phyloP scores from a whole-genome alignment of 768 basidiomycete species.

The Lyophyllum decastes region DNA sequence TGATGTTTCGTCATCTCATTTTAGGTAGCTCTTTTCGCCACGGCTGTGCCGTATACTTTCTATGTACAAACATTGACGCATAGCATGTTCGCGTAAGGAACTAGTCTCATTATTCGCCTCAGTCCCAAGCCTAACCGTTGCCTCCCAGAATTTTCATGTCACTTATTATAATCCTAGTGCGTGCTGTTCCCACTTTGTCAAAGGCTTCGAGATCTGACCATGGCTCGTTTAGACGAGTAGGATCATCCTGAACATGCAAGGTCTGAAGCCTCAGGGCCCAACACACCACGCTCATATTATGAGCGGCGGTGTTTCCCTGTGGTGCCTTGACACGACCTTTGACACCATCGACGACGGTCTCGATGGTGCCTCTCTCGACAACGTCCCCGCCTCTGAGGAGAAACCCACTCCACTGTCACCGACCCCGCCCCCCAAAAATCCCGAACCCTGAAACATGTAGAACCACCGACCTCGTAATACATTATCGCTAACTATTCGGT shows the following conservation, averaged over 20 bases:
- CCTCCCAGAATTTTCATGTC: neutral
- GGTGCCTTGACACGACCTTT: neutral
- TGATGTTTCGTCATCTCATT: neutral
- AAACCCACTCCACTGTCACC: no score
- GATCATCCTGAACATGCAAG: slow-evolving; percentile 5
- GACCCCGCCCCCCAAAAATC: no score
- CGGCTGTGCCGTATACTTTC: neutral
- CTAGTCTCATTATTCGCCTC: neutral
- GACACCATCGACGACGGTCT: neutral
- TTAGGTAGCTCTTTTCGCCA: neutral
- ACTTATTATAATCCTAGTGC: neutral
- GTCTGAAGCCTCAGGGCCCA: neutral
- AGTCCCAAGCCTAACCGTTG: no score
- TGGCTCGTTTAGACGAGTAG: neutral
- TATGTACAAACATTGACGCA: neutral
- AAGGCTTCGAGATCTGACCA: neutral
- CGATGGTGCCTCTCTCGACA: neutral
- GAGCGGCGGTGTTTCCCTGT: neutral
- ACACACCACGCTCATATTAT: neutral
- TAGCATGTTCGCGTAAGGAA: neutral
- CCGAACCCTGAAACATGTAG: no score
- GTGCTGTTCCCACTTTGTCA: neutral
- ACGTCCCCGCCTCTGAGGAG: no score
- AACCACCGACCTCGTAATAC: no score
- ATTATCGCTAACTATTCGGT: no score